phyloP scores from a whole-genome alignment of 148 eudicot species.

The Bassia scoparia region DNA sequence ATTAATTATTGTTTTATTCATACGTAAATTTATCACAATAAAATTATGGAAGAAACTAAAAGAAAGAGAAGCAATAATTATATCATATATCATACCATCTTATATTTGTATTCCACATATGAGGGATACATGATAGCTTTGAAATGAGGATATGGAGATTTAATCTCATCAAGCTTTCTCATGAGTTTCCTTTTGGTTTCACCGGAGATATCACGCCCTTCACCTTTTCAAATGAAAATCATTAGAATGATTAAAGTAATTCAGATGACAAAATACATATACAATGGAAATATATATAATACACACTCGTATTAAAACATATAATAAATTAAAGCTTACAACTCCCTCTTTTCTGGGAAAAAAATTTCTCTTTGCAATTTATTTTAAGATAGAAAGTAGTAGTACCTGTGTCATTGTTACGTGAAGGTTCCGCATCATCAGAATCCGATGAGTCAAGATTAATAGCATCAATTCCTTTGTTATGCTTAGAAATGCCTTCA shows the following conservation, averaged over 20 bases:
- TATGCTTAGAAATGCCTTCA: background rate
- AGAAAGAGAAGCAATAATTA: background rate
- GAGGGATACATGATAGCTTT: background rate
- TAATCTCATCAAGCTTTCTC: background rate
- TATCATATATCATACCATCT: background rate
- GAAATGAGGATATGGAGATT: conserved; percentile 4
- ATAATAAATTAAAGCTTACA: too few relatives aligned
- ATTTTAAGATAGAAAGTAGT: too few relatives aligned
- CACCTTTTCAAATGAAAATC: too few relatives aligned
- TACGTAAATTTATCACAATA: too few relatives aligned
- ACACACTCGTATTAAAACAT: too few relatives aligned
- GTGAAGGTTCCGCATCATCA: background rate
- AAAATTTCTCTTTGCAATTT: too few relatives aligned
- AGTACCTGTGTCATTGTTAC: too few relatives aligned
- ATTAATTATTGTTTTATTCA: too few relatives aligned
- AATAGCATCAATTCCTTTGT: background rate
- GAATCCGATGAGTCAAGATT: background rate
- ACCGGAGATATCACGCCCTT: background rate
- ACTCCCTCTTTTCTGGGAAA: too few relatives aligned
- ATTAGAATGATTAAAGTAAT: too few relatives aligned
- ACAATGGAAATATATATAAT: too few relatives aligned
- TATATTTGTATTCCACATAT: background rate
- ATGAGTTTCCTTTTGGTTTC: background rate
- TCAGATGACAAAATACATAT: too few relatives aligned
- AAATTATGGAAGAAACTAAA: background rate